Percentiles rank a stretch among this genome's conserved stretches.
phyloP scores from a whole-genome alignment of 2,329 filamentous ascomycete genomes.

The Stachybotrys echinatus region DNA sequence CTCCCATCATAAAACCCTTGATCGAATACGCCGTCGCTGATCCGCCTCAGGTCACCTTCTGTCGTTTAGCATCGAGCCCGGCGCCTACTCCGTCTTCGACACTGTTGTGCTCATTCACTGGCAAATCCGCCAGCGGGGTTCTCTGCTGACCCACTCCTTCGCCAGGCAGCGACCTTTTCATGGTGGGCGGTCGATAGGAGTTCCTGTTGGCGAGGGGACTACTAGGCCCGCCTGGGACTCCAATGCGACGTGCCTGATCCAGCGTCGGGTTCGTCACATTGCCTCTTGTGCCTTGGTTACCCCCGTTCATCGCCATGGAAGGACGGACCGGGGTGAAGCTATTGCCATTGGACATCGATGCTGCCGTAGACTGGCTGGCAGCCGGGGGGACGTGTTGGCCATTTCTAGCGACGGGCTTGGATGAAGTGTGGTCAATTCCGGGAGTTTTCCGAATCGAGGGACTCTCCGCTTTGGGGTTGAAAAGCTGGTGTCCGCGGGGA shows the following conservation, averaged over 20 bases:
- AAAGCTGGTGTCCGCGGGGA: slow-evolving; percentile 46
- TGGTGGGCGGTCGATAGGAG: slow-evolving; percentile 55
- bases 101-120: slow-evolving; percentile 32
- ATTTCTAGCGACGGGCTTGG: slow-evolving; percentile 62
- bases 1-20: not conserved
- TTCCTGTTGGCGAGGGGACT: slow-evolving; percentile 54
- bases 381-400: slow-evolving; percentile 45
- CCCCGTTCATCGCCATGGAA: slow-evolving; percentile 12
- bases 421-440: slow-evolving; percentile 76
- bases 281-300: slow-evolving; percentile 24
- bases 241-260: slow-evolving; percentile 52
- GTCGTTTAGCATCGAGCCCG: slow-evolving; percentile 44
- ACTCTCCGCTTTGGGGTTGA: slow-evolving; percentile 71
- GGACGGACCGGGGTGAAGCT: slow-evolving; percentile 25
- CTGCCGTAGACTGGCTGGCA: slow-evolving; percentile 17
- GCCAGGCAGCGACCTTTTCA: slow-evolving; percentile 43
- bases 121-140: slow-evolving; percentile 45
- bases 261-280: slow-evolving; percentile 48
- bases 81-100: slow-evolving; percentile 12
- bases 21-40: not conserved
- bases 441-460: slow-evolving; percentile 87
- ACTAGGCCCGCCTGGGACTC: slow-evolving; percentile 46
- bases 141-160: slow-evolving; percentile 25
- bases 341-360: slow-evolving; percentile 14
- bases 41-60: slow-evolving; percentile 33